Conservation (phyloP, 352 stramenopile species). For the Phytophthora foliorum region DNA sequence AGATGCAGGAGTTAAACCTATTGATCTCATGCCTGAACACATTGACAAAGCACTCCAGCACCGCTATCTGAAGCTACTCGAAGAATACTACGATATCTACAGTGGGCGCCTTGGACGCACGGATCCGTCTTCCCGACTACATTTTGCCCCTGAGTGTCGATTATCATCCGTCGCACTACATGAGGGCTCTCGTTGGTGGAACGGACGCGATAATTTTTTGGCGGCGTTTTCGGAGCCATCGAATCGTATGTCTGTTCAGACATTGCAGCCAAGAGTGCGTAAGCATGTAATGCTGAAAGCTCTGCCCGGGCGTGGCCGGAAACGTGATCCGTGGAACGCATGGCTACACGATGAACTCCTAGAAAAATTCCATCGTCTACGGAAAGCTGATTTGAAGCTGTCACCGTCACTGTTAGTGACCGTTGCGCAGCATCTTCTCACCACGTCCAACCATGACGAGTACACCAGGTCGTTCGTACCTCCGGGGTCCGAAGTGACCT, state of each 20-base stretch:
- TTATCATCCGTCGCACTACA: too few species aligned
- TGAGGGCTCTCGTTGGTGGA: too few species aligned
- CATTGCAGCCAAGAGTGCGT: too few species aligned
- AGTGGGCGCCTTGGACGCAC: neutral
- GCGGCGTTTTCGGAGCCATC: too few species aligned
- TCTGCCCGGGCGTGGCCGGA: neutral
- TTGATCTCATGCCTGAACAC: neutral
- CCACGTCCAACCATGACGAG: neutral
- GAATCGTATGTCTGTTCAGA: too few species aligned
- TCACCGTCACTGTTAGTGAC: neutral
- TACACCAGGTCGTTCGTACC: neutral
- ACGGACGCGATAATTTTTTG: too few species aligned
- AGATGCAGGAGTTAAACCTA: neutral
- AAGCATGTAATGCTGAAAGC: too few species aligned
- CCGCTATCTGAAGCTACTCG: slow-evolving; percentile 11
- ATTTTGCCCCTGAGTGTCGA: too few species aligned
- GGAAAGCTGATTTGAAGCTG: neutral
- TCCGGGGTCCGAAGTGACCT: neutral
- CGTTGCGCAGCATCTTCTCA: neutral
- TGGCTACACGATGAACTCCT: neutral
- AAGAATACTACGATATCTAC: slow-evolving; percentile 9
- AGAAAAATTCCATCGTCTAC: neutral
- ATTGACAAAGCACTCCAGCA: slow-evolving; percentile 5
- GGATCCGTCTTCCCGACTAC: too few species aligned
- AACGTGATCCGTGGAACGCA: neutral